phyloP scores from a whole-genome alignment of 208 protist species.

The Leishmania tropica region DNA sequence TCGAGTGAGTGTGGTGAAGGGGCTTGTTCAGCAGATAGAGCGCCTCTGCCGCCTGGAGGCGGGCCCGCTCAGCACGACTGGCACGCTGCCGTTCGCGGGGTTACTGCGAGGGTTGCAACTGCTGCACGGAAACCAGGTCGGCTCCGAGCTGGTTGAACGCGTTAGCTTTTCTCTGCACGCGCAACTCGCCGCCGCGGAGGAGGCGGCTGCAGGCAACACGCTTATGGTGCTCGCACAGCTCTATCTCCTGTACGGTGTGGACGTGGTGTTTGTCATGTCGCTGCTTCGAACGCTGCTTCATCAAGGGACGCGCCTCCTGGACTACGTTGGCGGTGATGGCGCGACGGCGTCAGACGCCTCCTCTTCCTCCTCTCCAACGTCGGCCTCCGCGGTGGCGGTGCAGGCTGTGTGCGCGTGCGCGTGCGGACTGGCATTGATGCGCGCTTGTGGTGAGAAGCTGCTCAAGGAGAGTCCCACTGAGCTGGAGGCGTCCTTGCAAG shows the following conservation, averaged over 20 bases:
- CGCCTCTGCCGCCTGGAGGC: conserved; percentile 59
- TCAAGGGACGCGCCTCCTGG: conserved; percentile 25
- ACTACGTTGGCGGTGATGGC: not conserved
- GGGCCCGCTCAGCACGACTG: conserved; percentile 56
- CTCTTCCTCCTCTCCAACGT: not conserved
- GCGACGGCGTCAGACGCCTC: not conserved
- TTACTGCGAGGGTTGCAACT: conserved; percentile 80
- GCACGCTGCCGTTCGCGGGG: conserved; percentile 71
- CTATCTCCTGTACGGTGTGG: conserved; percentile 76
- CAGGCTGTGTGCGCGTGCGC: conserved; percentile 51
- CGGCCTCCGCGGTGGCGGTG: conserved; percentile 10
- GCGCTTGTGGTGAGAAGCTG: conserved; percentile 80
- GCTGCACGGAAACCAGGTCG: conserved; percentile 66
- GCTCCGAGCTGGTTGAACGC: conserved; percentile 69
- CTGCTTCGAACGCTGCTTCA: conserved; percentile 54
- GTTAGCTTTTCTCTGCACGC: conserved; percentile 47
- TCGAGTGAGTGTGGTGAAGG: conserved; percentile 56
- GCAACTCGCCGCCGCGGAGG: conserved; percentile 49
- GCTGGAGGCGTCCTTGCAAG: conserved; percentile 57
- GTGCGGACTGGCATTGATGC: conserved; percentile 66
- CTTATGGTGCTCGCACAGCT: conserved; percentile 74
- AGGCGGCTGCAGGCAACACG: conserved; percentile 56
- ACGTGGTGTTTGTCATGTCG: conserved; percentile 55
- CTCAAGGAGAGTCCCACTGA: conserved; percentile 71
- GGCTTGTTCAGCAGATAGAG: conserved; percentile 57